Conservation (phyloP, 1,284 basidiomycete species). For the Trichosporon coremiiforme region DNA sequence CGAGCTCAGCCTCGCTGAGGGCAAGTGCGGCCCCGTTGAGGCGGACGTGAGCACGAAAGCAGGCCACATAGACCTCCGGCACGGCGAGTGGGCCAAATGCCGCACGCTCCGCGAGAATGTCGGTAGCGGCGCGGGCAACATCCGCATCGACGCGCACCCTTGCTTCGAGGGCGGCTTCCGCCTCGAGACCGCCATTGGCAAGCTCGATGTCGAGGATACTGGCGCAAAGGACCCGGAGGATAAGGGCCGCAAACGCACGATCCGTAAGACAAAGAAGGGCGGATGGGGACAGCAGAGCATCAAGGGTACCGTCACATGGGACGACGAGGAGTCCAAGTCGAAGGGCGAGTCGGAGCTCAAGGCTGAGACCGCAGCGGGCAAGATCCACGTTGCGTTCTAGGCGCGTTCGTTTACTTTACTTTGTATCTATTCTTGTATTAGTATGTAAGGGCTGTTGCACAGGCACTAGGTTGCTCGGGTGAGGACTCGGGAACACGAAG, state of each 20-base stretch:
- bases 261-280: neutral
- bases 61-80: slow-evolving; percentile 31
- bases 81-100: slow-evolving; percentile 32
- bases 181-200: slow-evolving; percentile 24
- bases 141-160: slow-evolving; percentile 27
- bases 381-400: slow-evolving; percentile 17
- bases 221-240: slow-evolving; percentile 6
- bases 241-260: slow-evolving; percentile 1
- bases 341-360: neutral
- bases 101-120: slow-evolving; percentile 23
- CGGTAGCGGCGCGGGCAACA: slow-evolving; percentile 22
- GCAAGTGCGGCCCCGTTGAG: too few species aligned
- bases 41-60: neutral
- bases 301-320: neutral
- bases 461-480: too few species aligned
- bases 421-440: slow-evolving; percentile 18
- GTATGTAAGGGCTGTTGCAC: neutral
- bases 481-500: too few species aligned
- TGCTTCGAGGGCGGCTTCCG: slow-evolving; percentile 27
- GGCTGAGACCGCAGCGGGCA: slow-evolving; percentile 15
- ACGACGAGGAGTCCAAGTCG: neutral
- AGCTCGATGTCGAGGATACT: slow-evolving; percentile 20
- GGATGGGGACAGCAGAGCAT: neutral
- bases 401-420: neutral
- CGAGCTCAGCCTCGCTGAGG: too few species aligned